These are phyloP conservation scores for Penicillium flavigenum DNA, from an alignment of 495 filamentous ascomycete species.

Conservation along the genomic window DNA sequence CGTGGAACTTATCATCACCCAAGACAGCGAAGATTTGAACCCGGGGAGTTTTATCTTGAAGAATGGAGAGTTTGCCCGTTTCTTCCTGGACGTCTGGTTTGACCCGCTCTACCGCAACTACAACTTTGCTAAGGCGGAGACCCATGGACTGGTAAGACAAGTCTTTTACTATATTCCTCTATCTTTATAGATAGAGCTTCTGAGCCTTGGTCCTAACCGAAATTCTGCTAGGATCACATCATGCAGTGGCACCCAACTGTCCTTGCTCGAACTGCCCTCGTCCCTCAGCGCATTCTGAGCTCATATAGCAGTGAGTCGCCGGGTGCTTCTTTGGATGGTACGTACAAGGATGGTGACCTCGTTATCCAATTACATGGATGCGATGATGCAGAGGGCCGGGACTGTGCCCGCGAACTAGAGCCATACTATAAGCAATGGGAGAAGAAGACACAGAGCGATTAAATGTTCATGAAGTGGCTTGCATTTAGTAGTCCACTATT, in stretches of 20 bases:
- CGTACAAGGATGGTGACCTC: constrained; percentile 77
- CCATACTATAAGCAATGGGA: constrained; percentile 52
- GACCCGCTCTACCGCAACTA: constrained; percentile 90
- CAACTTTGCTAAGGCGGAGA: constrained; percentile 93
- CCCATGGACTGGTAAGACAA: constrained; percentile 76
- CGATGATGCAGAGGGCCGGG: constrained; percentile 47
- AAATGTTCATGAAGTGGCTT: not conserved
- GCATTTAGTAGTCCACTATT: not conserved
- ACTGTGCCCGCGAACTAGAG: constrained; percentile 70
- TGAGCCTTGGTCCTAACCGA: constrained; percentile 2
- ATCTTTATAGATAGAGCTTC: not conserved
- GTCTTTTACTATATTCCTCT: not conserved
- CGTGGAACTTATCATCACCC: constrained; percentile 80
- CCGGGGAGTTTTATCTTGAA: constrained; percentile 75
- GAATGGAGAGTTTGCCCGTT: constrained; percentile 85
- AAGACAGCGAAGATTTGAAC: constrained; percentile 79
- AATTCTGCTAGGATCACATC: constrained; percentile 69
- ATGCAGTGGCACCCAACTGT: constrained; percentile 99
- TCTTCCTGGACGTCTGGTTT: constrained; percentile 94
- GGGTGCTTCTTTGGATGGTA: constrained; percentile 45
- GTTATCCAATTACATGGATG: constrained; percentile 75
- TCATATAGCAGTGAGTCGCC: constrained; percentile 61
- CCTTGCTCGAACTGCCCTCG: constrained; percentile 77
- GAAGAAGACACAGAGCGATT: constrained; percentile 32
- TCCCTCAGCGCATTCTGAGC: constrained; percentile 81